Percentiles rank a stretch among this genome's conserved stretches.
These are phyloP conservation scores for Russula dissimulans DNA, from an alignment of 768 basidiomycete species.

Conservation along the genomic window DNA sequence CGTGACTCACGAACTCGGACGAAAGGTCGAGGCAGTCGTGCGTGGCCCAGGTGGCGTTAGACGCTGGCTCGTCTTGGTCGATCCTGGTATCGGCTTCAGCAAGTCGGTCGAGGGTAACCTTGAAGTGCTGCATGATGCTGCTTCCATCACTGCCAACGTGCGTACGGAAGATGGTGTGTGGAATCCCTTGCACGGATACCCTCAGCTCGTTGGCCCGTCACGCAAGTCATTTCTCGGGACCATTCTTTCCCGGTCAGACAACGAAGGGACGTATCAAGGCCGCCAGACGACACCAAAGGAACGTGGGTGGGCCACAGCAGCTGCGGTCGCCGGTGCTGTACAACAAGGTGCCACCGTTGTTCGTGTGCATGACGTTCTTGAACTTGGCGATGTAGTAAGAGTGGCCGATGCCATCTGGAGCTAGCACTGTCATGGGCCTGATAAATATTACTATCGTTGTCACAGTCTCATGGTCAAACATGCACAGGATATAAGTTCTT, in stretches of 20 bases:
- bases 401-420: conserved; percentile 41
- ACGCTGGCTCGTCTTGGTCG: conserved; percentile 82
- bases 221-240: conserved; percentile 77
- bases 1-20: conserved; percentile 63
- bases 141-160: conserved; percentile 36
- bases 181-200: conserved; percentile 51
- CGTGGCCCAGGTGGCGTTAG: conserved; percentile 62
- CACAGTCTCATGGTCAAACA: not conserved
- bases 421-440: not conserved
- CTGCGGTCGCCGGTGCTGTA: conserved; percentile 61
- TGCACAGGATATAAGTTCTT: not conserved
- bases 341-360: conserved; percentile 66
- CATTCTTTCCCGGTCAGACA: conserved; percentile 43
- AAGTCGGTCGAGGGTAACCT: conserved; percentile 73
- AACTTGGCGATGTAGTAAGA: conserved; percentile 64
- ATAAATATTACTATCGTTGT: not conserved
- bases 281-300: conserved; percentile 54
- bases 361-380: conserved; percentile 72
- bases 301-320: conserved; percentile 70
- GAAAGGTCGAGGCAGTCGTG: conserved; percentile 55
- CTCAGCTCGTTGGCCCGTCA: conserved; percentile 68
- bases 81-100: conserved; percentile 94
- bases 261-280: conserved; percentile 33
- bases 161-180: conserved; percentile 18
- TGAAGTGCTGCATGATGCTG: conserved; percentile 47